Percentiles rank a stretch among this genome's conserved stretches.
These are phyloP conservation scores for Wilcoxina mikolae DNA, from an alignment of 495 filamentous ascomycete species.

Conservation along the genomic window DNA sequence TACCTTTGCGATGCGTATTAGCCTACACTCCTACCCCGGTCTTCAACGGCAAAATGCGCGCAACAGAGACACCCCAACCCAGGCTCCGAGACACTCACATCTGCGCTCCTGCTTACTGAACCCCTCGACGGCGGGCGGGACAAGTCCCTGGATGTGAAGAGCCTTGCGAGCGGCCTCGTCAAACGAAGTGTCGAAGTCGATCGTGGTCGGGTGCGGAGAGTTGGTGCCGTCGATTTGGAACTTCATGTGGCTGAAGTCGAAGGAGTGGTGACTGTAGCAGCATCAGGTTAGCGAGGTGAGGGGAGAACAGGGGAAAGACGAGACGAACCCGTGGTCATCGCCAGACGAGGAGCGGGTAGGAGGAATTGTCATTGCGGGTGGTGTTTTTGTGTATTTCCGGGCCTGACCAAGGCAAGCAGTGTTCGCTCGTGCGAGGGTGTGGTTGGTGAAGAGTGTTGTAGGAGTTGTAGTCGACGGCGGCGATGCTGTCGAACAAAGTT, in stretches of 20 bases:
- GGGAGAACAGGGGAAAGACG: slow-evolving; percentile 5
- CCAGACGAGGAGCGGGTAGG: neutral
- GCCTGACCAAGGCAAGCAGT: slow-evolving; percentile 28
- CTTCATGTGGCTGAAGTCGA: slow-evolving; percentile 7
- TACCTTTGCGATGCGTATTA: slow-evolving; percentile 32
- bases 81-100: slow-evolving; percentile 36
- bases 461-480: neutral
- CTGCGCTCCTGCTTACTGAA: slow-evolving; percentile 53
- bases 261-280: slow-evolving; percentile 1
- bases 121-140: slow-evolving; percentile 53
- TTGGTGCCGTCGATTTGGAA: slow-evolving; percentile 4
- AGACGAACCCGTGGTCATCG: neutral
- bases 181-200: slow-evolving; percentile 44
- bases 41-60: slow-evolving; percentile 8
- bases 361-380: slow-evolving; percentile 15
- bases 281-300: neutral
- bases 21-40: slow-evolving; percentile 1
- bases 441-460: neutral
- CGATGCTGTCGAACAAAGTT: neutral
- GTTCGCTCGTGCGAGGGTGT: slow-evolving; percentile 23
- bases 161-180: slow-evolving; percentile 50
- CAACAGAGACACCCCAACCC: neutral
- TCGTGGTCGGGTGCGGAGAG: slow-evolving; percentile 4
- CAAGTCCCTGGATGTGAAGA: slow-evolving; percentile 55
- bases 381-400: slow-evolving; percentile 10